phyloP scores from a whole-genome alignment of 2,329 filamentous ascomycete species.

The Dichotomopilus funicola region DNA sequence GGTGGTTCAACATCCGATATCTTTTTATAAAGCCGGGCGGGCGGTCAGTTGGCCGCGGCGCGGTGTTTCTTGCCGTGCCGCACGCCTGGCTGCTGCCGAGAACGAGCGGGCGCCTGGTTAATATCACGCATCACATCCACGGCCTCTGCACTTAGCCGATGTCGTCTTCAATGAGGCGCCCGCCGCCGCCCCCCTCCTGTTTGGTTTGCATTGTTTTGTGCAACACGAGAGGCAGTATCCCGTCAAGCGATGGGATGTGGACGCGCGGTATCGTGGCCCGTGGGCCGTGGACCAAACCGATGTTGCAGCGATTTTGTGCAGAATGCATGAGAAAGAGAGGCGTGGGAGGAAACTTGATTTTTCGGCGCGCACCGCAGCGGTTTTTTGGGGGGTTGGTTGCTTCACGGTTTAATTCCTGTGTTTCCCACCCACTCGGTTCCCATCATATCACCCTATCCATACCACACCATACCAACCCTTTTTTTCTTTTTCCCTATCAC shows the following conservation, averaged over 20 bases:
- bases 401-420: not conserved
- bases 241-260: not conserved
- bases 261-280: not conserved
- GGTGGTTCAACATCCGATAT: not conserved
- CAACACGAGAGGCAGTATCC: not conserved
- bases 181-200: not conserved
- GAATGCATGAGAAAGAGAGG: too few relatives aligned
- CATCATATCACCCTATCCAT: not conserved
- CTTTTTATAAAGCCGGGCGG: not conserved
- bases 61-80: not conserved
- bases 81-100: not conserved
- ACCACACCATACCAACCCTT: too few relatives aligned
- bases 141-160: too few relatives aligned
- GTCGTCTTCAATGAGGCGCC: not conserved
- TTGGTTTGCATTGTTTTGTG: not conserved
- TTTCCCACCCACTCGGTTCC: too few relatives aligned
- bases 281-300: not conserved
- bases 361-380: too few relatives aligned
- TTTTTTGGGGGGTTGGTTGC: too few relatives aligned
- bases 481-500: not conserved
- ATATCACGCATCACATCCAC: too few relatives aligned
- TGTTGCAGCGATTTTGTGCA: not conserved
- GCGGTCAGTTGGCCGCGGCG: conserved; percentile 1
- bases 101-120: conserved; percentile 1
- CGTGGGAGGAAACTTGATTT: too few relatives aligned